Percentiles rank a stretch among this genome's conserved stretches.
Conservation (phyloP, 495 filamentous ascomycete species). For the Podospora appendiculata region DNA sequence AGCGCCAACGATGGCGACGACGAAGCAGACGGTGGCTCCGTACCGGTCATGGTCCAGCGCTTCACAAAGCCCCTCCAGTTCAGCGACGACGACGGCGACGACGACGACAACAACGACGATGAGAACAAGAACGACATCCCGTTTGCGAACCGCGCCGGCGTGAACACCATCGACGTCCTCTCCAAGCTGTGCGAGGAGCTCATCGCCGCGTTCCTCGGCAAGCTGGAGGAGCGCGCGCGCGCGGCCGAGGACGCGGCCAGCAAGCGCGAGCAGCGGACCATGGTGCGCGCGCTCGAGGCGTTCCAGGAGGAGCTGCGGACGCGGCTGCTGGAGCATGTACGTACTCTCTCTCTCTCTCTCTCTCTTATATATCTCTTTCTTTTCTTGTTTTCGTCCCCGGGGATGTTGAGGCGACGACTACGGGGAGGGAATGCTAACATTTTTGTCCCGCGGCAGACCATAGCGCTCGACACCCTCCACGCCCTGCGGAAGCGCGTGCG, state of each 20-base stretch:
- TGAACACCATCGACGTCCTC: conserved; percentile 63
- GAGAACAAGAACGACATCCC: conserved; percentile 39
- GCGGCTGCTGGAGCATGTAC: conserved; percentile 52
- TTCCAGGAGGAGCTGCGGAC: conserved; percentile 60
- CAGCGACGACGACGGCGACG: conserved; percentile 14
- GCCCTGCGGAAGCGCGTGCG: conserved; percentile 54
- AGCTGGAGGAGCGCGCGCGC: conserved; percentile 28
- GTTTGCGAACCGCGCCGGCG: conserved; percentile 50
- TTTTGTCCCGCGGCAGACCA: conserved; percentile 26
- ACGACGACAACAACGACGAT: conserved; percentile 31
- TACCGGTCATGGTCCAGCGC: conserved; percentile 39
- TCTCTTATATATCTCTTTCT: background rate
- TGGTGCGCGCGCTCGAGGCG: conserved; percentile 56
- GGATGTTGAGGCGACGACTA: too few relatives aligned
- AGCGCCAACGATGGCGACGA: conserved; percentile 15
- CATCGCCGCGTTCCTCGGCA: conserved; percentile 44
- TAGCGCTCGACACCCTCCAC: conserved; percentile 58
- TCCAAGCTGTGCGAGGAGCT: conserved; percentile 64
- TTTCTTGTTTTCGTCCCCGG: too few relatives aligned
- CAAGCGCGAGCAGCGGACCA: conserved; percentile 50
- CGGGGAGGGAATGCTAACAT: background rate
- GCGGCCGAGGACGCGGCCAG: conserved; percentile 31
- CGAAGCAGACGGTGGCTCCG: conserved; percentile 14
- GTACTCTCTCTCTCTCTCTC: conserved; percentile 19
- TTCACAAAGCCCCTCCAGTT: conserved; percentile 27